Evolutionary conservation across 106 monocot species (phyloP).

Genomic region (Xerophyta viscosa): DNA sequence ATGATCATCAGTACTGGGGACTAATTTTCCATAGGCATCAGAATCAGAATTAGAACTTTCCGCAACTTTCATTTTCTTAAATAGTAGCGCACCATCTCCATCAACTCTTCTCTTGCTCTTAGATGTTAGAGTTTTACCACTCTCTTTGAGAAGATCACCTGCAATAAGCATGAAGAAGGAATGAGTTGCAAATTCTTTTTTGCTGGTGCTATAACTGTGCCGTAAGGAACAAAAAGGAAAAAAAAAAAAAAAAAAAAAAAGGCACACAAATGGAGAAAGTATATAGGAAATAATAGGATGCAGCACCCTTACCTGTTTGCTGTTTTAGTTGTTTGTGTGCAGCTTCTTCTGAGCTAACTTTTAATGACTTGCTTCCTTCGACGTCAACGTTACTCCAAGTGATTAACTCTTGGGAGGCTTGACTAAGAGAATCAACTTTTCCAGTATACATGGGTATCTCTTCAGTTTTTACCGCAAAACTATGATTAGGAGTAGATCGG

Average conservation of each 20-base stretch:
- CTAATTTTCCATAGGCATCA: conserved; percentile 20
- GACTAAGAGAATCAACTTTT: conserved; percentile 27
- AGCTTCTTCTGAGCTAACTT: conserved; percentile 23
- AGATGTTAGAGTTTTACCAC: conserved; percentile 33
- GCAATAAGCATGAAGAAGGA: conserved; percentile 3
- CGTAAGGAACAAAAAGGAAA: background rate
- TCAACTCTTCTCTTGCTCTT: conserved; percentile 53
- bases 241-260: conserved; percentile 2
- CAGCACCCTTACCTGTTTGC: conserved; percentile 47
- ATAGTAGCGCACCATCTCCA: conserved; percentile 33
- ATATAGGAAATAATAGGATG: too few species aligned
- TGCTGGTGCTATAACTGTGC: too few species aligned
- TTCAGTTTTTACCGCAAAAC: conserved; percentile 18
- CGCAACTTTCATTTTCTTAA: conserved; percentile 55
- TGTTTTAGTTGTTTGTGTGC: conserved; percentile 18
- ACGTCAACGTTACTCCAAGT: conserved; percentile 16
- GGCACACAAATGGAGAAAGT: background rate
- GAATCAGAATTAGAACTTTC: conserved; percentile 25
- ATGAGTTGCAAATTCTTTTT: background rate
- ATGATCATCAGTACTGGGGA: conserved; percentile 7
- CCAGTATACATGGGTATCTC: conserved; percentile 20
- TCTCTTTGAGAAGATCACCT: conserved; percentile 51
- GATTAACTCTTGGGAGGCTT: conserved; percentile 17
- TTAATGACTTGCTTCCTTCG: conserved; percentile 24
- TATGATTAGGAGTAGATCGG: background rate